phyloP scores from a whole-genome alignment of 176 grass and related monocot species.

The Juncus effusus region DNA sequence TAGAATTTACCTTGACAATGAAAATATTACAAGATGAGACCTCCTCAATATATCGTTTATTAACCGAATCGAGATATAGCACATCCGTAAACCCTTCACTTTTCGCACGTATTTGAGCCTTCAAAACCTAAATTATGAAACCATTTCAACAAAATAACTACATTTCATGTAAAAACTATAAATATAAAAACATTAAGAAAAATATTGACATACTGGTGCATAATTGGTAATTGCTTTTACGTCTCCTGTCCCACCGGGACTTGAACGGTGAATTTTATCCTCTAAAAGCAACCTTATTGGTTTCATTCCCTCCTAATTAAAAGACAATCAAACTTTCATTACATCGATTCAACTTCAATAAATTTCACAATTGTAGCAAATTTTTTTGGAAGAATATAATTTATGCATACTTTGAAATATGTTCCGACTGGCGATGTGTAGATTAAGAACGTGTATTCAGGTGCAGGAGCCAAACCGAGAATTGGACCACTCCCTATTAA shows the following conservation, averaged over 20 bases:
- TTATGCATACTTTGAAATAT: slow-evolving; percentile 64
- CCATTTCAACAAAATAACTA: not conserved
- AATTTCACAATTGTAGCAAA: not conserved
- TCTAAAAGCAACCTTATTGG: slow-evolving; percentile 65
- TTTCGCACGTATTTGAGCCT: slow-evolving; percentile 62
- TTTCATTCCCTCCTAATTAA: slow-evolving; percentile 49
- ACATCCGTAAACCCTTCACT: slow-evolving; percentile 75
- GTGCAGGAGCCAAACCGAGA: slow-evolving; percentile 67
- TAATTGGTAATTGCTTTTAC: slow-evolving; percentile 96
- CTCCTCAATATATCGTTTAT: slow-evolving; percentile 84
- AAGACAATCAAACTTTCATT: not conserved
- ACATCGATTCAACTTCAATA: not conserved
- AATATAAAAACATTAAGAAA: no score
- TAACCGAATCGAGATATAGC: slow-evolving; percentile 75
- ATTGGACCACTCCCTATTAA: slow-evolving; percentile 81
- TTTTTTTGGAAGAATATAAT: not conserved
- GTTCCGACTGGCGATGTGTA: slow-evolving; percentile 76
- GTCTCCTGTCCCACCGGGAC: slow-evolving; percentile 75
- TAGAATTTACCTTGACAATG: slow-evolving; percentile 52
- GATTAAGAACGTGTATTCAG: slow-evolving; percentile 80
- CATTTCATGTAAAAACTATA: not conserved
- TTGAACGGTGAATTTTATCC: slow-evolving; percentile 58
- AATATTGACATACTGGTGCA: slow-evolving; percentile 52
- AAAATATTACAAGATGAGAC: slow-evolving; percentile 91
- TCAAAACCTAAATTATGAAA: slow-evolving; percentile 46